Conservation (phyloP, 2,329 filamentous ascomycete genomes). For the Neocatenulostroma microsporum region DNA sequence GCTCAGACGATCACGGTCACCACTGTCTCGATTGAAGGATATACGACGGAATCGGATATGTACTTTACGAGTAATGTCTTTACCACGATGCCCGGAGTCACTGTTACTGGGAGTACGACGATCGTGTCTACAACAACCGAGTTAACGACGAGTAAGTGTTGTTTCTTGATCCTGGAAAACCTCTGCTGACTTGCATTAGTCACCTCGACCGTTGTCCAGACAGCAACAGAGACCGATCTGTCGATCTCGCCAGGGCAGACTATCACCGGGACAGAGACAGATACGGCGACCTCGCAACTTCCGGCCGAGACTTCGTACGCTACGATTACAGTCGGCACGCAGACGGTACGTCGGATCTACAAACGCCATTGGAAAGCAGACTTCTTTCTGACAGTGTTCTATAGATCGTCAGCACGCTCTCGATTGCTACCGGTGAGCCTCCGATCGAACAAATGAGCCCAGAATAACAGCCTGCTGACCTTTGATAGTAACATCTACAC, state of each 20-base stretch:
- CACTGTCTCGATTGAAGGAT: too few relatives aligned
- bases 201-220: slow-evolving; percentile 3
- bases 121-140: slow-evolving; percentile 3
- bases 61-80: slow-evolving; percentile 2
- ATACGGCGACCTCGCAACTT: slow-evolving; percentile 1
- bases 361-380: too few relatives aligned
- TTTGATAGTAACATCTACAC: too few relatives aligned
- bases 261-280: background rate
- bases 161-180: background rate
- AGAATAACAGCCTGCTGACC: too few relatives aligned
- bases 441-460: too few relatives aligned
- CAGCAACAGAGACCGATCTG: background rate
- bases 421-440: slow-evolving; percentile 1
- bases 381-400: too few relatives aligned
- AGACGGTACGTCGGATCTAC: too few relatives aligned
- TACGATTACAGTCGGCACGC: slow-evolving; percentile 1
- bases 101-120: slow-evolving; percentile 3
- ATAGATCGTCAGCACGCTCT: slow-evolving; percentile 1
- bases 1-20: too few relatives aligned
- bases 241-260: slow-evolving; percentile 4
- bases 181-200: background rate
- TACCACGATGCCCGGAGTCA: slow-evolving; percentile 3
- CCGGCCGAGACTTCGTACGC: slow-evolving; percentile 5
- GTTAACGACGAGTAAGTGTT: slow-evolving; percentile 1
- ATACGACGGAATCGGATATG: background rate